A percentile compares a stretch with the other conserved stretches of the same genome.
phyloP scores from a whole-genome alignment of 2,329 filamentous ascomycete species.

The Sarocladium brachiariae region DNA sequence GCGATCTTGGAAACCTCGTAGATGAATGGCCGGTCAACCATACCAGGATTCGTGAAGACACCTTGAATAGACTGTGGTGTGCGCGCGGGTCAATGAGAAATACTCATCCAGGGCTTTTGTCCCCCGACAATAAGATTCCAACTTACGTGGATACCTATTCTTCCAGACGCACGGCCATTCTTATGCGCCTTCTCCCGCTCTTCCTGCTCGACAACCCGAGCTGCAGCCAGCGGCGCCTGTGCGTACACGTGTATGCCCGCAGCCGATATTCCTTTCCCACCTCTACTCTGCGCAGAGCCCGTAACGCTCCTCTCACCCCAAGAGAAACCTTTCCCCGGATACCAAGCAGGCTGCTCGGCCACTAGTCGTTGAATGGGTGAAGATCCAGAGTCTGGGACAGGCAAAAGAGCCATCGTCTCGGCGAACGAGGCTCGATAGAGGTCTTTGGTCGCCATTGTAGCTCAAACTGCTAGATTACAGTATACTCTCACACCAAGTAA shows the following conservation, averaged over 20 bases:
- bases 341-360: conserved; percentile 27
- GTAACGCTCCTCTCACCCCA: conserved; percentile 17
- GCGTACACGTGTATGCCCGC: conserved; percentile 32
- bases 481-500: no score
- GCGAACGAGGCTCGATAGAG: neutral
- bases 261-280: conserved; percentile 18
- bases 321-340: conserved; percentile 23
- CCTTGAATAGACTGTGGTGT: conserved; percentile 46
- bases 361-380: conserved; percentile 20
- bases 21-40: conserved; percentile 43
- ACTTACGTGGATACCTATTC: conserved; percentile 32
- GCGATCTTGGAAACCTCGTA: conserved; percentile 40
- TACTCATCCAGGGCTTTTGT: neutral
- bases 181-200: conserved; percentile 17
- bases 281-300: conserved; percentile 8
- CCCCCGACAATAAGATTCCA: no score
- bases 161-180: conserved; percentile 5
- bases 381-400: neutral
- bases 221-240: conserved; percentile 29
- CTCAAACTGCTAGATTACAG: no score
- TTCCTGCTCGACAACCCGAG: conserved; percentile 25
- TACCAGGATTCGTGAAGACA: conserved; percentile 43
- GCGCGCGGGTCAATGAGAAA: neutral
- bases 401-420: conserved; percentile 1
- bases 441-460: no score